Evolutionary conservation across 352 stramenopile species (phyloP).

Genomic region (Pythium vanterpoolii): DNA sequence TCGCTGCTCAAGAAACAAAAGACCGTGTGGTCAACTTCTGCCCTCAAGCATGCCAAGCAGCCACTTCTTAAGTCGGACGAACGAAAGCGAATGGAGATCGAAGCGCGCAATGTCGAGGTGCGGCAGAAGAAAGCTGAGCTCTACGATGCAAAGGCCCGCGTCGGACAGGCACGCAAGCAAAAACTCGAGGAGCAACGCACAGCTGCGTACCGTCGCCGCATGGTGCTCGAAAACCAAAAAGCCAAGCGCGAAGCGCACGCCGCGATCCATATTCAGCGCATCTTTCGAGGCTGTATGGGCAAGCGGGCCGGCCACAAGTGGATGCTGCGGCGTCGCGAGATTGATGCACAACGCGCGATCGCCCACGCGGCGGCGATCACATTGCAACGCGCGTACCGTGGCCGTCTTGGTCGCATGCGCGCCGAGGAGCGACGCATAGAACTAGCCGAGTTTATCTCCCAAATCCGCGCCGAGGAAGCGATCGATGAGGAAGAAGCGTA

Average conservation of each 20-base stretch:
- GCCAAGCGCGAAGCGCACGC: conserved; percentile 54
- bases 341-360: conserved; percentile 78
- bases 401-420: conserved; percentile 75
- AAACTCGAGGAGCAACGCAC: conserved; percentile 65
- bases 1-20: conserved; percentile 87
- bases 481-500: conserved; percentile 87
- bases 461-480: conserved; percentile 88
- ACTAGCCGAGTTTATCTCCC: conserved; percentile 91
- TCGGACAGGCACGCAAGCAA: conserved; percentile 53
- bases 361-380: conserved; percentile 73
- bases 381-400: conserved; percentile 86
- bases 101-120: conserved; percentile 39
- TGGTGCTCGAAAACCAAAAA: conserved; percentile 62
- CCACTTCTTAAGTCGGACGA: conserved; percentile 33
- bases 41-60: conserved; percentile 22
- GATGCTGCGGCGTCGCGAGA: conserved; percentile 79
- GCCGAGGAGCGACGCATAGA: conserved; percentile 86
- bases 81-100: conserved; percentile 46
- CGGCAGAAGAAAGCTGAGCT: conserved; percentile 35
- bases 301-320: conserved; percentile 79
- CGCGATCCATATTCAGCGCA: conserved; percentile 60
- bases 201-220: conserved; percentile 51
- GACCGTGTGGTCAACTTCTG: conserved; percentile 58
- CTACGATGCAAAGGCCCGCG: conserved; percentile 58
- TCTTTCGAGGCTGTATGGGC: conserved; percentile 77